Evolutionary conservation across 192 early-diverging fungal species (phyloP).

Genomic region (Mycoemilia scoparia): DNA sequence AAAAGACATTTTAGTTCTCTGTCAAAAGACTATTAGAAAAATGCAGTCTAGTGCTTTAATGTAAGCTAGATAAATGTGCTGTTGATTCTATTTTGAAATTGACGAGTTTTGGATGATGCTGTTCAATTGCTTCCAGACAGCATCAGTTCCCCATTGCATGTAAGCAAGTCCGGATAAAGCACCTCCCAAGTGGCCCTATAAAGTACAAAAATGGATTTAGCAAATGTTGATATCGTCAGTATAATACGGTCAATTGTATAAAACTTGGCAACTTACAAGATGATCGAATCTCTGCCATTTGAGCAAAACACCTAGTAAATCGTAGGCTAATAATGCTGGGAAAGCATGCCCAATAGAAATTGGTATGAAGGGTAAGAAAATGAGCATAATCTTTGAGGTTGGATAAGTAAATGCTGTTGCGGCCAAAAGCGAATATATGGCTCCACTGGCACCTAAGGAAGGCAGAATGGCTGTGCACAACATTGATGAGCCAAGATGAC

Average conservation of each 20-base stretch:
- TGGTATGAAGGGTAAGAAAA: slow-evolving; percentile 40
- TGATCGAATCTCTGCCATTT: slow-evolving; percentile 66
- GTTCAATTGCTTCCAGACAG: too few relatives aligned
- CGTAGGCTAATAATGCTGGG: slow-evolving; percentile 44
- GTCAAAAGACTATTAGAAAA: too few relatives aligned
- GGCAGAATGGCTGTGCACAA: slow-evolving; percentile 31
- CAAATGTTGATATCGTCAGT: neutral
- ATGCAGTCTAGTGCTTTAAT: too few relatives aligned
- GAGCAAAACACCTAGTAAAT: slow-evolving; percentile 49
- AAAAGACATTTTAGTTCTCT: too few relatives aligned
- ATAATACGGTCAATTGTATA: neutral
- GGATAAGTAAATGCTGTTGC: slow-evolving; percentile 38
- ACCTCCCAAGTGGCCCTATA: slow-evolving; percentile 46
- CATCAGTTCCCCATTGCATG: slow-evolving; percentile 23
- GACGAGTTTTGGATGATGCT: too few relatives aligned
- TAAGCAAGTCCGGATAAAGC: slow-evolving; percentile 42
- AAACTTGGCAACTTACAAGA: slow-evolving; percentile 29
- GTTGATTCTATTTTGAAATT: too few relatives aligned
- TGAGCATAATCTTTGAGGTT: slow-evolving; percentile 31
- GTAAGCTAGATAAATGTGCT: too few relatives aligned
- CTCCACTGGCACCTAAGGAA: slow-evolving; percentile 68
- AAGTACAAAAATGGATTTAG: neutral
- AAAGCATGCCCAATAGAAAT: slow-evolving; percentile 42
- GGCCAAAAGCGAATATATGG: slow-evolving; percentile 52
- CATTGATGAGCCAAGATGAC: slow-evolving; percentile 36